Conservation (phyloP, 768 basidiomycete species). For the Tephrocybe sp. region DNA sequence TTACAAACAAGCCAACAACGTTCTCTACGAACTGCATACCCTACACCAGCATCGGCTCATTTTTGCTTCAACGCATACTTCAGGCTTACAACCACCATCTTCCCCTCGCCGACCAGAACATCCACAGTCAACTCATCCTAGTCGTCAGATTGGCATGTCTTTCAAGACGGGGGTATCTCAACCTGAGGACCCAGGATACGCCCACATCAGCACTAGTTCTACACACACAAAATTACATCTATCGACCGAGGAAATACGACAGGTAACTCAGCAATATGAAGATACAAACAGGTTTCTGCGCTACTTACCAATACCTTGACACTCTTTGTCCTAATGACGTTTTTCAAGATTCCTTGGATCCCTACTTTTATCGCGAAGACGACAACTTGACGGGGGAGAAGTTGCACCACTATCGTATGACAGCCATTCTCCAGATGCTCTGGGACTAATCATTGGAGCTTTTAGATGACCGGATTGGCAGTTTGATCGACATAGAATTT, state of each 20-base stretch:
- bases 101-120: neutral
- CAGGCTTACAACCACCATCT: neutral
- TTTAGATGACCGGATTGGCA: neutral
- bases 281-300: constrained; percentile 55
- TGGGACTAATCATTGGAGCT: neutral
- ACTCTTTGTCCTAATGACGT: neutral
- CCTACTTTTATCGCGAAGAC: constrained; percentile 63
- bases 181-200: constrained; percentile 5
- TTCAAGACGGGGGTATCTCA: constrained; percentile 1
- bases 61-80: constrained; percentile 27
- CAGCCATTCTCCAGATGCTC: neutral
- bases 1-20: constrained; percentile 62
- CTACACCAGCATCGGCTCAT: constrained; percentile 64
- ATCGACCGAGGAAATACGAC: constrained; percentile 36
- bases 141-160: neutral
- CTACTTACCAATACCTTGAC: constrained; percentile 11
- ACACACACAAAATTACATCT: neutral
- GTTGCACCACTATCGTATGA: constrained; percentile 4
- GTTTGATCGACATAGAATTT: neutral
- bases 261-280: constrained; percentile 62
- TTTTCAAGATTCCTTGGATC: constrained; percentile 57
- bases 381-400: constrained; percentile 25
- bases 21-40: constrained; percentile 71
- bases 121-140: neutral
- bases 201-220: neutral